Base-by-base conservation (phyloP, 2,329 filamentous ascomycete genomes). In the Sphaceloma murrayae region DNA sequence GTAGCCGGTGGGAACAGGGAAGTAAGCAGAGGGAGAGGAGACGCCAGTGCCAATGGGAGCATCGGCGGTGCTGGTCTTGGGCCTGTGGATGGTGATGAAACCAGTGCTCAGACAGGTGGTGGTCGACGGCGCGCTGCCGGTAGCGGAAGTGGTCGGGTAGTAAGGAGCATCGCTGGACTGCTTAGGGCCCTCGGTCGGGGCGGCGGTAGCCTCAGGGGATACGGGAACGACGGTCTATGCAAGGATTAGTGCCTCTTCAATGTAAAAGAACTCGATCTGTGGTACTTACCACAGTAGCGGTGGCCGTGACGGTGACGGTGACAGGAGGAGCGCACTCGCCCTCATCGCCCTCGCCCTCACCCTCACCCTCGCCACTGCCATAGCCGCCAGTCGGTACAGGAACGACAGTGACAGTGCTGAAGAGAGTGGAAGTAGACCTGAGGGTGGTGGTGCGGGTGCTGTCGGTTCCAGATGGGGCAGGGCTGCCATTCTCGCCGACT, bases 271-370 rank as follows among this genome's bases (percentile, higher is more conserved):
- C 10, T 13, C 4, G 21, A 14, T 5, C 11, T 11, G 14, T 8
- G 17, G 10, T n/a, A 39, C 39, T 22, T 24, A 45, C 40, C 19
- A 51, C 36, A 31, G 56, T 60, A 51, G 57, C 55, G 49, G 54
- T 55, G 52, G 54, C 55, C 17, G 58, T 61, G 22, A 58, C 57
- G 22, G 59, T 62, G 26, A 59, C 56, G 32, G 58, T 61, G 42
- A 34, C 47, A 22, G 51, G 48, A 16, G 49, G 52, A 46, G 47
- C 55, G 48, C 57, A 59, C 29, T 47, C 48, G 44, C 49, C 52
- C 36, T 36, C 42, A 22, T 46, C 39, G 24, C 50, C 49, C 18
- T 46, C 32, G 43, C 47, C 42, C 48, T 33, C 47, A 40, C 46
- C 34, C 29, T 29, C 48, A 17, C 34, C 34, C 36, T 48, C 47